Percentiles rank a stretch among this genome's conserved stretches.
Conservation (phyloP, 805 yeast species). For the Pichia insulana region DNA sequence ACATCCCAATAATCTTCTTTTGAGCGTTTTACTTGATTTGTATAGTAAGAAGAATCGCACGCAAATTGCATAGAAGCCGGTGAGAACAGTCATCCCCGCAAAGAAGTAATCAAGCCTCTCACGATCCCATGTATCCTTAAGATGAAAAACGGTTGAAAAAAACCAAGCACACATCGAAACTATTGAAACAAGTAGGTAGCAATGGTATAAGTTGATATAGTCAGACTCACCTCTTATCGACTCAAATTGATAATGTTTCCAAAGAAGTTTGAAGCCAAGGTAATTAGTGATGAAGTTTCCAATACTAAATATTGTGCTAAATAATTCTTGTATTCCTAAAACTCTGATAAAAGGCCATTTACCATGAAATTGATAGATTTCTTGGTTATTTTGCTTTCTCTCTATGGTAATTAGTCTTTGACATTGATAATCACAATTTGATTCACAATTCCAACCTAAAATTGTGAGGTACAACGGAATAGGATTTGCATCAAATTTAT, state of each 20-base stretch:
- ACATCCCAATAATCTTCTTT: slow-evolving; percentile 30
- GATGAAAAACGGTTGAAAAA: slow-evolving; percentile 77
- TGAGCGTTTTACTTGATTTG: slow-evolving; percentile 19
- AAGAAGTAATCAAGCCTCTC: slow-evolving; percentile 86
- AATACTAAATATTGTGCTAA: slow-evolving; percentile 71
- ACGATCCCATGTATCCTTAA: slow-evolving; percentile 71
- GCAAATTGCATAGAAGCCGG: slow-evolving; percentile 65
- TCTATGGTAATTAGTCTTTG: slow-evolving; percentile 64
- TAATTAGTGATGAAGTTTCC: slow-evolving; percentile 61
- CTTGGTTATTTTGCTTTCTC: slow-evolving; percentile 39
- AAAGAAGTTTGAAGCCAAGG: slow-evolving; percentile 32
- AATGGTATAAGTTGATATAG: slow-evolving; percentile 24
- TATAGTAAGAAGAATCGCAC: slow-evolving; percentile 57
- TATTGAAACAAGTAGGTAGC: slow-evolving; percentile 42
- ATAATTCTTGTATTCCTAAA: slow-evolving; percentile 78
- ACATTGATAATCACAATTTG: slow-evolving; percentile 89
- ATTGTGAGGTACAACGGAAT: slow-evolving; percentile 34
- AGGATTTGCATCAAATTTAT: slow-evolving; percentile 32
- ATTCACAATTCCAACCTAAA: slow-evolving; percentile 64
- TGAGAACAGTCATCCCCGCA: slow-evolving; percentile 81
- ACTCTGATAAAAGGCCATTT: slow-evolving; percentile 90
- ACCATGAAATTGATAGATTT: slow-evolving; percentile 83
- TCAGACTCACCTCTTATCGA: slow-evolving; percentile 15
- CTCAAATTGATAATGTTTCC: slow-evolving; percentile 17
- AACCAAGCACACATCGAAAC: slow-evolving; percentile 84